These are phyloP conservation scores for Rubus parviflorus DNA, from an alignment of 306 rosid genomes.

Conservation along the genomic window DNA sequence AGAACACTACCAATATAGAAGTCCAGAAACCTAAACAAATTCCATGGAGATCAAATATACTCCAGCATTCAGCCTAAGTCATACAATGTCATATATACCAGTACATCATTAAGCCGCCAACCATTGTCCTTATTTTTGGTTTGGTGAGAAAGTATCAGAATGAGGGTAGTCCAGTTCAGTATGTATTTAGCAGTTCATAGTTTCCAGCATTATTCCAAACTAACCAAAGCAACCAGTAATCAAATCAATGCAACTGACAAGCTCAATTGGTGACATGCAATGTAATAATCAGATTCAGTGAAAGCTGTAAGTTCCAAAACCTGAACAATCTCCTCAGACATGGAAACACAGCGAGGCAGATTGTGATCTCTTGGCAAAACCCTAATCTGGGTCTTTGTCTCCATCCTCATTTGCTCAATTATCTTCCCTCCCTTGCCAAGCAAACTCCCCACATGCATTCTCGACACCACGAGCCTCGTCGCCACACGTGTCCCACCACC, in stretches of 20 bases:
- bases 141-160: slow-evolving; percentile 10
- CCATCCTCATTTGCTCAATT: slow-evolving; percentile 98
- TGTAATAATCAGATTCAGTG: slow-evolving; percentile 20
- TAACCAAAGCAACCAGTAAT: slow-evolving; percentile 11
- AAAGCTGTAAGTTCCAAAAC: slow-evolving; percentile 43
- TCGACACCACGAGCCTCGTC: slow-evolving; percentile 87
- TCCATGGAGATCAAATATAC: background rate
- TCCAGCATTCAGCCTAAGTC: background rate
- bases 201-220: slow-evolving; percentile 7
- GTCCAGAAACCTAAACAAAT: background rate
- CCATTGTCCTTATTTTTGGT: slow-evolving; percentile 8
- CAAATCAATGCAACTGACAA: slow-evolving; percentile 10
- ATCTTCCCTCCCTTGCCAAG: slow-evolving; percentile 98
- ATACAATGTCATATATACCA: background rate
- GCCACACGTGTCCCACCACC: slow-evolving; percentile 63
- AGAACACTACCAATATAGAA: background rate
- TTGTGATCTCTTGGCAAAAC: slow-evolving; percentile 91
- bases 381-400: slow-evolving; percentile 96
- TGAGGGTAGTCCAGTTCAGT: slow-evolving; percentile 8
- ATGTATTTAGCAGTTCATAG: slow-evolving; percentile 24
- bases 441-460: slow-evolving; percentile 96
- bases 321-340: slow-evolving; percentile 99
- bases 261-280: slow-evolving; percentile 38
- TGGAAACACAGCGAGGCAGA: slow-evolving; percentile 91
- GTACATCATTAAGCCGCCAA: slow-evolving; percentile 6